These are phyloP conservation scores for Boletus insuetus DNA, from an alignment of 768 basidiomycete genomes.

Conservation along the genomic window DNA sequence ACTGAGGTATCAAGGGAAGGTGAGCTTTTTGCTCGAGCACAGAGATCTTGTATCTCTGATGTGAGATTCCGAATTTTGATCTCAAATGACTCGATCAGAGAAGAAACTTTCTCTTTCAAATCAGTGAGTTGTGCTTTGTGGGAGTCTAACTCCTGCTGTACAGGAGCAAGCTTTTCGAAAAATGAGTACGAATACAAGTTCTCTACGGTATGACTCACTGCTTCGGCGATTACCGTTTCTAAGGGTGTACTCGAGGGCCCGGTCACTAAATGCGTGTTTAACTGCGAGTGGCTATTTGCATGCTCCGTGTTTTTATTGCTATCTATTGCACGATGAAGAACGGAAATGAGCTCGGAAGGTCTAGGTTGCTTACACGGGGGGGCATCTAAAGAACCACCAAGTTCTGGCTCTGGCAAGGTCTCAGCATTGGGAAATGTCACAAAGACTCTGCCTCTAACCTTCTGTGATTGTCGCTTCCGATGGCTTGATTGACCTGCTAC, in stretches of 20 bases:
- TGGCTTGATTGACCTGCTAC: conserved; percentile 48
- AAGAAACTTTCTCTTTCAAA: conserved; percentile 30
- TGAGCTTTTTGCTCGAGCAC: conserved; percentile 17
- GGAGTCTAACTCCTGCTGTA: conserved; percentile 48
- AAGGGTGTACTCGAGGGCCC: conserved; percentile 9
- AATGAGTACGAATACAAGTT: conserved; percentile 1
- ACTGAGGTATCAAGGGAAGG: conserved; percentile 10
- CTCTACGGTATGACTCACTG: conserved; percentile 22
- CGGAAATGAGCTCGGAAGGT: neutral
- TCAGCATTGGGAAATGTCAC: conserved; percentile 10
- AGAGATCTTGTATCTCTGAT: conserved; percentile 34
- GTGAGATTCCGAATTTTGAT: conserved; percentile 37
- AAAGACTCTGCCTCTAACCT: conserved; percentile 33
- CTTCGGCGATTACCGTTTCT: conserved; percentile 25
- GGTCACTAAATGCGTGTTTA: neutral
- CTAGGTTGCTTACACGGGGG: conserved; percentile 13
- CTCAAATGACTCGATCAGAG: conserved; percentile 32
- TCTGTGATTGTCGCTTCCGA: conserved; percentile 56
- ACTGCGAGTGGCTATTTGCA: conserved; percentile 4
- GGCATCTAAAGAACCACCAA: conserved; percentile 8
- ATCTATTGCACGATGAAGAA: conserved; percentile 2
- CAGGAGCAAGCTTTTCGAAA: conserved; percentile 43
- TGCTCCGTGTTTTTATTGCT: neutral
- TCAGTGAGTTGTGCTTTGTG: conserved; percentile 45
- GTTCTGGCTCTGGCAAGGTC: conserved; percentile 24